Percentiles rank a stretch among this genome's conserved stretches.
phyloP scores from a whole-genome alignment of 2,329 filamentous ascomycete genomes.

The Acrocalymma vagum region DNA sequence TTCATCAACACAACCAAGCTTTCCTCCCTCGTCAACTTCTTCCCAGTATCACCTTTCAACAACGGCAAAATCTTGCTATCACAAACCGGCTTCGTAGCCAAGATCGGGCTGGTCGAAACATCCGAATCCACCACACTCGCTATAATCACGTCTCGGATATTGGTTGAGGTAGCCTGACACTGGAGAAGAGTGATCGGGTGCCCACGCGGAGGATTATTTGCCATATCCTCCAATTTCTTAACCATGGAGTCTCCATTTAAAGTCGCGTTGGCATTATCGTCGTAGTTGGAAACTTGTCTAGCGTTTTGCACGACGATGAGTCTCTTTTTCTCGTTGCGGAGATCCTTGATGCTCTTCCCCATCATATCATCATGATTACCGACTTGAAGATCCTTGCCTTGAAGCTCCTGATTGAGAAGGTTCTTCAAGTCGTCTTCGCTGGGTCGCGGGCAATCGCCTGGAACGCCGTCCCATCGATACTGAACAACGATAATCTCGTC shows the following conservation, averaged over 20 bases:
- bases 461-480: slow-evolving; percentile 60
- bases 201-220: slow-evolving; percentile 21
- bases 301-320: slow-evolving; percentile 35
- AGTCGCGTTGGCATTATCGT: slow-evolving; percentile 42
- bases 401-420: slow-evolving; percentile 46
- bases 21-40: slow-evolving; percentile 48
- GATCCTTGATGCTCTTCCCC: slow-evolving; percentile 27
- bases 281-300: slow-evolving; percentile 41
- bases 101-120: slow-evolving; percentile 54
- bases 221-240: slow-evolving; percentile 29
- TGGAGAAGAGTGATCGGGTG: slow-evolving; percentile 46
- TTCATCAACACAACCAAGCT: slow-evolving; percentile 58
- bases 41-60: slow-evolving; percentile 52
- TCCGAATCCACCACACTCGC: slow-evolving; percentile 57
- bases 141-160: slow-evolving; percentile 57
- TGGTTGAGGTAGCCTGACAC: slow-evolving; percentile 62
- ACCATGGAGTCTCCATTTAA: slow-evolving; percentile 40
- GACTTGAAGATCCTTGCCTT: slow-evolving; percentile 22
- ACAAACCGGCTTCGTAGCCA: slow-evolving; percentile 60
- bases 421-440: slow-evolving; percentile 51
- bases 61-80: slow-evolving; percentile 60
- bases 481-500: slow-evolving; percentile 61
- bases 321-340: slow-evolving; percentile 32
- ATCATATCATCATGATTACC: slow-evolving; percentile 39
- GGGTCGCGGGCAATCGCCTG: slow-evolving; percentile 55